phyloP scores from a whole-genome alignment of 768 basidiomycete species.

The Amanita brunnescens region DNA sequence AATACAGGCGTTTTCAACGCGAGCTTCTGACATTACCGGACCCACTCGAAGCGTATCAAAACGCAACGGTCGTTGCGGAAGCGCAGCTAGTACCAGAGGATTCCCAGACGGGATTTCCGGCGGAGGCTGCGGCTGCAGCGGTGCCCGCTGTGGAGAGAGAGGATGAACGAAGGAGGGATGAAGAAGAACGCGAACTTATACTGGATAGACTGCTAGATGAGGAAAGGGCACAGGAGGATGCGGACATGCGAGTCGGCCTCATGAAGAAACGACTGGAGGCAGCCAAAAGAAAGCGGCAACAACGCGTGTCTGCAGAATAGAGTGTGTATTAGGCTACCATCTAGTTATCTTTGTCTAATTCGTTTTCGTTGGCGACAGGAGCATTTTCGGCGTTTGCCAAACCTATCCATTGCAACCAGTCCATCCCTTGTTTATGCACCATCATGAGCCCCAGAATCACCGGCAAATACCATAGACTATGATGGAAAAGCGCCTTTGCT shows the following conservation, averaged over 20 bases:
- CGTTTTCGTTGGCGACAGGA: neutral
- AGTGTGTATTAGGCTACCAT: neutral
- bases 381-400: slow-evolving; percentile 12
- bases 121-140: neutral
- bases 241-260: slow-evolving; percentile 60
- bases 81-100: slow-evolving; percentile 44
- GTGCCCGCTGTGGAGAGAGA: slow-evolving; percentile 20
- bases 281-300: slow-evolving; percentile 32
- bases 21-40: slow-evolving; percentile 43
- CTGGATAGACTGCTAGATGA: slow-evolving; percentile 82
- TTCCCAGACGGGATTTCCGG: slow-evolving; percentile 34
- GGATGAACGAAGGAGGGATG: slow-evolving; percentile 14
- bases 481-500: slow-evolving; percentile 70
- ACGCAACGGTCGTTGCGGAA: slow-evolving; percentile 65
- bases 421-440: slow-evolving; percentile 83
- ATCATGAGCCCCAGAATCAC: slow-evolving; percentile 89
- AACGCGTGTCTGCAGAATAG: slow-evolving; percentile 4
- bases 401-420: slow-evolving; percentile 63
- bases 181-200: slow-evolving; percentile 44
- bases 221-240: slow-evolving; percentile 82
- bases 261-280: slow-evolving; percentile 62
- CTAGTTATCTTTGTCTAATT: neutral
- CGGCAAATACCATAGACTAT: slow-evolving; percentile 86
- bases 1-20: slow-evolving; percentile 51
- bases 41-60: slow-evolving; percentile 45